Conservation (phyloP, 768 basidiomycete genomes). For the Boletus reticuloceps region DNA sequence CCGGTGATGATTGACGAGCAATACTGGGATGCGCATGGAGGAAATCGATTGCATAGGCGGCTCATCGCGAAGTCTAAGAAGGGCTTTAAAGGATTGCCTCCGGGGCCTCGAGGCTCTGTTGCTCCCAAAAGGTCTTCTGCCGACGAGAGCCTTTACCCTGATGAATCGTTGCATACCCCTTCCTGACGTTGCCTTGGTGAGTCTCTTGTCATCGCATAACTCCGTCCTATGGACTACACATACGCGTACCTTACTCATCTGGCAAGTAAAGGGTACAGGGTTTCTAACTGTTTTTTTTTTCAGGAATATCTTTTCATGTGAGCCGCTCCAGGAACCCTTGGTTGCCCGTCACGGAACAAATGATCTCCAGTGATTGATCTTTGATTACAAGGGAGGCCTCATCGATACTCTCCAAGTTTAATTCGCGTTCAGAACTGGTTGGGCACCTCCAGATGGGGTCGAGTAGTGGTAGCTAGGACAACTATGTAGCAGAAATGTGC, state of each 20-base stretch:
- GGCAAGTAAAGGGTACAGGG: not conserved
- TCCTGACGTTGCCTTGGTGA: constrained; percentile 12
- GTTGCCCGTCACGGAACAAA: not conserved
- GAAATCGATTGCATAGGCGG: constrained; percentile 55
- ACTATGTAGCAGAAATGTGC: constrained; percentile 1
- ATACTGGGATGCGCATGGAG: constrained; percentile 56
- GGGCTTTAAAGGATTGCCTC: not conserved
- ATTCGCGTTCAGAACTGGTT: not conserved
- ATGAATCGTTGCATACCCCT: not conserved
- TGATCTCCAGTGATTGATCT: constrained; percentile 9
- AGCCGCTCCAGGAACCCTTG: not conserved
- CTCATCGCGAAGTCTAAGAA: constrained; percentile 34
- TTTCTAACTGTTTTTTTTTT: not conserved
- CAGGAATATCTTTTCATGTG: not conserved
- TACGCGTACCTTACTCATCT: not conserved
- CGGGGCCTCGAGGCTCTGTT: not conserved
- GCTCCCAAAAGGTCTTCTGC: constrained; percentile 3
- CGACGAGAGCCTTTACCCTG: not conserved
- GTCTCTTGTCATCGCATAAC: not conserved
- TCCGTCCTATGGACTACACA: not conserved
- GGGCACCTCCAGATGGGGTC: not conserved
- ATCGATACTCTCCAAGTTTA: not conserved
- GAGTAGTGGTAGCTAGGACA: constrained; percentile 16
- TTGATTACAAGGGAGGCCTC: not conserved
- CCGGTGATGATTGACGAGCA: constrained; percentile 64